Evolutionary conservation across 1,284 basidiomycete genomes (phyloP).

Genomic region (Ustilago shanxiensis): DNA sequence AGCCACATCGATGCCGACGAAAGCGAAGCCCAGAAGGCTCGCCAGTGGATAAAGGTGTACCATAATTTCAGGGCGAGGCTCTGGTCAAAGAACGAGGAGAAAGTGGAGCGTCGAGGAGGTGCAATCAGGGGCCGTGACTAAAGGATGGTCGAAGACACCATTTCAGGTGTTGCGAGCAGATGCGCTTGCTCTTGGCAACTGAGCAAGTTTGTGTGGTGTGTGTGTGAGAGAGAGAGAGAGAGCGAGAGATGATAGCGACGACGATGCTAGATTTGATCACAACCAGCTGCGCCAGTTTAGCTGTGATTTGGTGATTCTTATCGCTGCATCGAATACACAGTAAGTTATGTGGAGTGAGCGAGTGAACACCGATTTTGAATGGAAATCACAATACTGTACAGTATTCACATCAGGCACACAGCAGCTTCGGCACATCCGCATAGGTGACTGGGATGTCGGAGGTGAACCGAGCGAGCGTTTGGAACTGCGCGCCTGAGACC

Average conservation of each 20-base stretch:
- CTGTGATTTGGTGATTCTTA: neutral
- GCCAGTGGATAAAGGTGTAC: conserved; percentile 1
- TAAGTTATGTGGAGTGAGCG: neutral
- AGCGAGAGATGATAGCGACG: neutral
- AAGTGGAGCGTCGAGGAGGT: neutral
- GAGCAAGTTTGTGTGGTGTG: neutral
- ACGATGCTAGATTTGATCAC: neutral
- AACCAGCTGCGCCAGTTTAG: neutral
- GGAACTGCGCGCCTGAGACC: conserved; percentile 3
- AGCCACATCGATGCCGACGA: neutral
- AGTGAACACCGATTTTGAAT: conserved; percentile 4
- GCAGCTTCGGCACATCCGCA: neutral
- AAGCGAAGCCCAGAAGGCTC: conserved; percentile 11
- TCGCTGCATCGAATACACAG: neutral
- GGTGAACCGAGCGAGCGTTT: neutral
- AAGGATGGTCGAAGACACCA: neutral
- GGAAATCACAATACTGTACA: neutral
- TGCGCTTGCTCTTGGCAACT: neutral
- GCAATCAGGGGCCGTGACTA: neutral
- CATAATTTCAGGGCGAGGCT: conserved; percentile 5
- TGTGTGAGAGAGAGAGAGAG: too few relatives aligned
- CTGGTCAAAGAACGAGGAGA: neutral
- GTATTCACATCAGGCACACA: too few relatives aligned
- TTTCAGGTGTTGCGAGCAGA: conserved; percentile 5
- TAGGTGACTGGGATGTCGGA: neutral